Base-by-base conservation (phyloP, 2,329 filamentous ascomycete species). In the Cadophora gregata region DNA sequence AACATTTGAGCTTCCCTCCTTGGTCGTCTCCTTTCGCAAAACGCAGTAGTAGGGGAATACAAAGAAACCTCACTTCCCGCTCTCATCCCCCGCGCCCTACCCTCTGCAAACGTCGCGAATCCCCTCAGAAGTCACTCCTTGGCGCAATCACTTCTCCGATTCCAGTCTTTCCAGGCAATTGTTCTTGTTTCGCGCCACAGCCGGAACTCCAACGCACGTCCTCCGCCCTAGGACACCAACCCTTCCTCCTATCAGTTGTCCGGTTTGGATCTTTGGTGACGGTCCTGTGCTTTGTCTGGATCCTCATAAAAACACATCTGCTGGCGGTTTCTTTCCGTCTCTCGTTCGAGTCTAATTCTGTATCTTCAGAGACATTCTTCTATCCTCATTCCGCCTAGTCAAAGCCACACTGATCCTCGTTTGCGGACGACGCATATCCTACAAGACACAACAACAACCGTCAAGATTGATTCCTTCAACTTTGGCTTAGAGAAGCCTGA, bases 401-500 rank as follows among this genome's bases (percentile, higher is more conserved):
- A 42, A 61, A 66, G 63, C 66, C 66, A 67, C 62, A 24, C 59
- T 42, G 60, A 63, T 63, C 55, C 53, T 48, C 38, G 66, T 63
- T 59, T 66, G 60, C 59, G 62, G 19, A 42, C 59, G 45, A 48
- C 55, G 59, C 36, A 42, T 58, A 45, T 60, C 33, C 31, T 19
- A 25, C 50, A 61, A 55, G n/a, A 29, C 58, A 21, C 33, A 56
- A 25, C 36, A 33, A 27, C 48, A 50, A n/a, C 48, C 38, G 25
- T 21, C 42, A 63, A 63, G n/a, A 65, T 53, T 58, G 48, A 47
- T 47, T 53, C 33, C 24, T 60, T 33, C 45, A n/a, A 67, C 36
- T 42, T 66, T 64, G 67, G 60, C 62, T 45, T 70, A 58, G 69
- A 69, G 36, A 63, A 60, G 31, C 38, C 51, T 48, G 31, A 67